These are phyloP conservation scores for Delonix regia DNA, from an alignment of 306 rosid species.

Conservation along the genomic window DNA sequence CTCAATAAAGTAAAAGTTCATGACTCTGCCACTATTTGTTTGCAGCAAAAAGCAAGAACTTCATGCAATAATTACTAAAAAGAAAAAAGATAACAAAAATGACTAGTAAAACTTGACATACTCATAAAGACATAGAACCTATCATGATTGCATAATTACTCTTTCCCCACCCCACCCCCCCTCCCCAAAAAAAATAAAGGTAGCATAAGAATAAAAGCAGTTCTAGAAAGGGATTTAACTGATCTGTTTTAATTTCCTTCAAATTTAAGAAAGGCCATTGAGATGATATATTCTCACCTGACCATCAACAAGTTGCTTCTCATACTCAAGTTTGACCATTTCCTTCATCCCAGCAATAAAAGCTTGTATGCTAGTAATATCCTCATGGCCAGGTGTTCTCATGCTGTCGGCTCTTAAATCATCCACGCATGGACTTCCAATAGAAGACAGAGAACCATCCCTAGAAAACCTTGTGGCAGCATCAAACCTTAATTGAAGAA, in stretches of 20 bases:
- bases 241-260: not conserved
- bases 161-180: not conserved
- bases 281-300: slow-evolving; percentile 61
- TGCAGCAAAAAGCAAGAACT: slow-evolving; percentile 20
- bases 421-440: slow-evolving; percentile 70
- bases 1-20: slow-evolving; percentile 19
- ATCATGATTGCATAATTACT: not conserved
- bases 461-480: slow-evolving; percentile 48
- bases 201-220: not conserved
- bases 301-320: slow-evolving; percentile 66
- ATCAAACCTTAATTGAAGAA: slow-evolving; percentile 53
- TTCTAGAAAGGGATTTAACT: not conserved
- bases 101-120: no score
- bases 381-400: slow-evolving; percentile 64
- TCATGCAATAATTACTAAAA: not conserved
- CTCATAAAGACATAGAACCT: no score
- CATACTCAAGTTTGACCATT: slow-evolving; percentile 81
- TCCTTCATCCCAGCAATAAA: slow-evolving; percentile 89
- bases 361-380: slow-evolving; percentile 76
- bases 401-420: slow-evolving; percentile 49
- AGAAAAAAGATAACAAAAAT: not conserved
- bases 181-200: not conserved
- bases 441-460: slow-evolving; percentile 74
- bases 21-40: slow-evolving; percentile 9
- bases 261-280: slow-evolving; percentile 14